Percentiles rank a stretch among this genome's conserved stretches.
phyloP scores from a whole-genome alignment of 768 basidiomycete genomes.

The Mycena galericulata region DNA sequence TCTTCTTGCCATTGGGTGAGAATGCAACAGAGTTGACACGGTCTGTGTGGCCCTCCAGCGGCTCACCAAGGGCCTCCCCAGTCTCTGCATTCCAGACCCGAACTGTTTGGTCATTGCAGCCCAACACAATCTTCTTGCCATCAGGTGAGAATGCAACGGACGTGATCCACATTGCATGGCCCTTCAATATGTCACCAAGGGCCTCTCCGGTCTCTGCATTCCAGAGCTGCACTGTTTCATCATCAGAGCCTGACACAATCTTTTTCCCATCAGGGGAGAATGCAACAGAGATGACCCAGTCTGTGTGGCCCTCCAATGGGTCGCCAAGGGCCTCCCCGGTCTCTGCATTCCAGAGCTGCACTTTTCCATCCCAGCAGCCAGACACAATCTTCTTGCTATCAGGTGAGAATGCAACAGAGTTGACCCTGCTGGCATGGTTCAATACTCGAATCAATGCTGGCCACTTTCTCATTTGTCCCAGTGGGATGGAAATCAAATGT shows the following conservation, averaged over 20 bases:
- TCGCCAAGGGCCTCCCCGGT: neutral
- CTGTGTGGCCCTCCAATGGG: neutral
- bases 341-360: neutral
- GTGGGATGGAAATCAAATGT: neutral
- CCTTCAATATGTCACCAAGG: neutral
- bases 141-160: neutral
- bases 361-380: neutral
- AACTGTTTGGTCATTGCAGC: neutral
- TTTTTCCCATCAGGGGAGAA: neutral
- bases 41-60: neutral
- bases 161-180: neutral
- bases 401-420: neutral
- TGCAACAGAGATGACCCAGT: neutral
- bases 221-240: neutral
- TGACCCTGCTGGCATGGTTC: neutral
- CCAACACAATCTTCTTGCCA: conserved; percentile 1
- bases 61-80: neutral
- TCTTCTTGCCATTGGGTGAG: no score
- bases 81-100: neutral
- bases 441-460: neutral
- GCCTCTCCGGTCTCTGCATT: neutral
- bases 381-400: neutral
- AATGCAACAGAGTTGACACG: neutral
- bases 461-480: neutral
- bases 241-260: neutral